These are phyloP conservation scores for Chenopodium suecicum DNA, from an alignment of 148 eudicot genomes.

Conservation along the genomic window DNA sequence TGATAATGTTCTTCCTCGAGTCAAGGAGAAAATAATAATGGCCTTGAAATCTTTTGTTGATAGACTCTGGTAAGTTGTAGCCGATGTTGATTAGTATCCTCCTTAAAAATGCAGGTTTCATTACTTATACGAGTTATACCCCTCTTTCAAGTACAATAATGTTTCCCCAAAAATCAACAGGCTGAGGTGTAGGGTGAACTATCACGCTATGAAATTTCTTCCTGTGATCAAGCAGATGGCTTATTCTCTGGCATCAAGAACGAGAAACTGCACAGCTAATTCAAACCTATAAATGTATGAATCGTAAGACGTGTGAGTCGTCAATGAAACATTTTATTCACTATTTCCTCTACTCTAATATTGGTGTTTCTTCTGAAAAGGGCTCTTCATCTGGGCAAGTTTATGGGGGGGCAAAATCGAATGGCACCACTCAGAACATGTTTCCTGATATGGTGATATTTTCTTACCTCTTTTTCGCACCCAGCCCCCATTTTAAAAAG, in stretches of 20 bases:
- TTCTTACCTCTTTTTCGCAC: neutral
- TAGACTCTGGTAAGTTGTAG: constrained; percentile 87
- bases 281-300: constrained; percentile 90
- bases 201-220: constrained; percentile 95
- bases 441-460: constrained; percentile 88
- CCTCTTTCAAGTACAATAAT: constrained; percentile 72
- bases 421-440: constrained; percentile 99
- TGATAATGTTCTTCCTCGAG: constrained; percentile 95
- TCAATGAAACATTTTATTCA: neutral
- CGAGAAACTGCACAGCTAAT: constrained; percentile 85
- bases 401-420: constrained; percentile 91
- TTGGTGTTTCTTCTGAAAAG: constrained; percentile 38
- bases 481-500: neutral
- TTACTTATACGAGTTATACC: neutral
- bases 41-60: constrained; percentile 96
- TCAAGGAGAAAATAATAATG: constrained; percentile 98
- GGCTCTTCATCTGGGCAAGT: constrained; percentile 99
- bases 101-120: neutral
- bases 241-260: constrained; percentile 75
- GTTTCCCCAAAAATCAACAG: constrained; percentile 92
- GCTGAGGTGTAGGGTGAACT: constrained; percentile 90
- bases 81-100: neutral
- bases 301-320: neutral
- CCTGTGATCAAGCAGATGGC: constrained; percentile 96
- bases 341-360: neutral